Conservation (phyloP, 2,329 filamentous ascomycete species). For the Cladosporium sp. region DNA sequence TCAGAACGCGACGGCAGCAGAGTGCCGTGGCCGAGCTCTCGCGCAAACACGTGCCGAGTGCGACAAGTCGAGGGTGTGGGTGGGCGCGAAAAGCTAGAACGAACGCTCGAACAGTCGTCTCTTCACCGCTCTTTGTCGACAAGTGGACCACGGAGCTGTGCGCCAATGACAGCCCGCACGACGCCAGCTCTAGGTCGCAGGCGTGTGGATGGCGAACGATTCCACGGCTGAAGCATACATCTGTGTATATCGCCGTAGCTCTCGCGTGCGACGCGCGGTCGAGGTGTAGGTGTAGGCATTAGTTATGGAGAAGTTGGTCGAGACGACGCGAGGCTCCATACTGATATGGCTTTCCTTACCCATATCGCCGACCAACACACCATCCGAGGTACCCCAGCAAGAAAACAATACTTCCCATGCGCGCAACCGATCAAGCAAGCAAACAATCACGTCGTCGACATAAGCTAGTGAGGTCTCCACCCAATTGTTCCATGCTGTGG, state of each 20-base stretch:
- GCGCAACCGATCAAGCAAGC: neutral
- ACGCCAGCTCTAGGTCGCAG: neutral
- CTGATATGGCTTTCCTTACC: neutral
- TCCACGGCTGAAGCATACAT: neutral
- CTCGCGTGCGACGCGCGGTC: neutral
- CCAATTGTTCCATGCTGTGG: neutral
- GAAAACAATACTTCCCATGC: neutral
- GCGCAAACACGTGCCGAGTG: neutral
- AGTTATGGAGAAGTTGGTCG: neutral
- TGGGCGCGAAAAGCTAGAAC: neutral
- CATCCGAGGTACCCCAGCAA: no score
- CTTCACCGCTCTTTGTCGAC: conserved; percentile 10
- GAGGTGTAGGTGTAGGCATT: neutral
- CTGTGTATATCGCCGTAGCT: neutral
- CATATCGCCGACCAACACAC: no score
- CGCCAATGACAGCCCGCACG: neutral
- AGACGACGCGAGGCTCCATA: neutral
- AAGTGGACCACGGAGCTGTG: neutral
- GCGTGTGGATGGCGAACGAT: neutral
- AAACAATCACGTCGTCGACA: conserved; percentile 1
- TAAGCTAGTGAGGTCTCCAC: neutral
- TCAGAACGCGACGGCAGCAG: conserved; percentile 3
- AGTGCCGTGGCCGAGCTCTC: neutral
- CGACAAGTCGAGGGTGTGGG: no score
- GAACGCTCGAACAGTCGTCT: neutral